Conservation (phyloP, 1,284 basidiomycete genomes). For the Malassezia restricta region DNA sequence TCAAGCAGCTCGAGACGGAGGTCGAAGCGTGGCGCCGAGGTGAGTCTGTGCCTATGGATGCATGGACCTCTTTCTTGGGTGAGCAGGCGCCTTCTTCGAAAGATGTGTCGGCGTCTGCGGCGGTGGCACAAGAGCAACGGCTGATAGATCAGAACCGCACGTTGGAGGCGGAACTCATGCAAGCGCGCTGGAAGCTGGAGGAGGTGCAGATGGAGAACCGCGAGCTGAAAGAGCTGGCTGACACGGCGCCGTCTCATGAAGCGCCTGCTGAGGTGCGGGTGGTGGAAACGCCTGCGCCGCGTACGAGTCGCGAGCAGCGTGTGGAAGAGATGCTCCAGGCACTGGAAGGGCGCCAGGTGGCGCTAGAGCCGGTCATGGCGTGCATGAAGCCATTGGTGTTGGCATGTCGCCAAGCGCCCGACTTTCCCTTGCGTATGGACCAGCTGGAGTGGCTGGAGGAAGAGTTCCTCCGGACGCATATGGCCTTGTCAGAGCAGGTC, state of each 20-base stretch:
- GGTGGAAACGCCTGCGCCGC: not conserved
- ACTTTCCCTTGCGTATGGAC: constrained; percentile 52
- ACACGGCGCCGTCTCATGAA: not conserved
- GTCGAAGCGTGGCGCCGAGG: constrained; percentile 80
- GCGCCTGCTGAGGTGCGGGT: not conserved
- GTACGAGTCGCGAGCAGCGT: constrained; percentile 2
- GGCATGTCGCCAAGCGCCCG: not conserved
- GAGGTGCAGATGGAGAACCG: constrained; percentile 55
- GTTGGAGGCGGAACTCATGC: not conserved
- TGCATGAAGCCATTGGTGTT: not conserved
- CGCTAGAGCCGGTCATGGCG: constrained; percentile 2
- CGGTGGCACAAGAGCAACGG: not conserved
- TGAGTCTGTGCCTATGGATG: constrained; percentile 60
- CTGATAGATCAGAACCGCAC: not conserved
- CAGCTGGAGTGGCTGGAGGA: constrained; percentile 69
- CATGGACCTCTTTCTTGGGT: not conserved
- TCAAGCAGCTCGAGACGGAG: constrained; percentile 83
- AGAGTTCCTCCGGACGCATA: constrained; percentile 78
- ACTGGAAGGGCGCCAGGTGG: not conserved
- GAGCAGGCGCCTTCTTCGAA: not conserved
- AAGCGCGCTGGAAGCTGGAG: not conserved
- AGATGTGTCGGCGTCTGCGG: not conserved
- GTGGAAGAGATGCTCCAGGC: constrained; percentile 5
- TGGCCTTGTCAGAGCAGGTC: constrained; percentile 70
- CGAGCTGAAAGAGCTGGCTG: constrained; percentile 77